Percentiles rank a stretch among this genome's conserved stretches.
Conservation (phyloP, 805 yeast species). For the Sugiyamaella mastotermitis region DNA sequence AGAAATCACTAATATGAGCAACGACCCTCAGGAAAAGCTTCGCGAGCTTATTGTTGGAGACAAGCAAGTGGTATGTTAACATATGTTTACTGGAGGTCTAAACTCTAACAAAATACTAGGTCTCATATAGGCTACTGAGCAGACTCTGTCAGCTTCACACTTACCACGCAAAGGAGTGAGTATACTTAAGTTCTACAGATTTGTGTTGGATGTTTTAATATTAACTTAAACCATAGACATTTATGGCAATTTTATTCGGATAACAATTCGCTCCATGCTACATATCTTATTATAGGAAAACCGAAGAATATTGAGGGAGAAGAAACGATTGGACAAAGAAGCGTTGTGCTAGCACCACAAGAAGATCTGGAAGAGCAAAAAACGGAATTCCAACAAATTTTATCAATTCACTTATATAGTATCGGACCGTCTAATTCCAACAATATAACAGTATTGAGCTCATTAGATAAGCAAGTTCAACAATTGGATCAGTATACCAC, state of each 20-base stretch:
- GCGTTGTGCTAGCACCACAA: slow-evolving; percentile 2
- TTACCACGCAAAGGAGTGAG: slow-evolving; percentile 18
- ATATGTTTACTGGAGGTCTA: neutral
- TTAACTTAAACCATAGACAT: slow-evolving; percentile 7
- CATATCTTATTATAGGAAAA: slow-evolving; percentile 14
- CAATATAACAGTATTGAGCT: slow-evolving; percentile 5
- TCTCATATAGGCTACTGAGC: slow-evolving; percentile 17
- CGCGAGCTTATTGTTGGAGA: slow-evolving; percentile 8
- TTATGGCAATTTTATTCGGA: slow-evolving; percentile 14
- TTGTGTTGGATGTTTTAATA: neutral
- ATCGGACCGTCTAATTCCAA: slow-evolving; percentile 11
- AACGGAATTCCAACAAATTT: slow-evolving; percentile 4
- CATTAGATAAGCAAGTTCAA: neutral
- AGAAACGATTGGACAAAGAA: neutral
- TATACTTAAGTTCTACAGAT: neutral
- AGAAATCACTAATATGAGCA: no score
- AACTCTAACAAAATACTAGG: slow-evolving; percentile 5
- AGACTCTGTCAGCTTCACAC: slow-evolving; percentile 15
- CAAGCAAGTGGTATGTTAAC: slow-evolving; percentile 7
- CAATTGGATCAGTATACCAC: slow-evolving; percentile 1
- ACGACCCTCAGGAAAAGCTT: slow-evolving; percentile 8
- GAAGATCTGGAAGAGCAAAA: slow-evolving; percentile 12
- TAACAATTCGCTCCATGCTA: slow-evolving; percentile 12
- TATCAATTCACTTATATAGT: slow-evolving; percentile 15
- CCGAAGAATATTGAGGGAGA: neutral